These are phyloP conservation scores for Aspergillus flavus DNA, from an alignment of 2,329 filamentous ascomycete genomes.

Conservation along the genomic window DNA sequence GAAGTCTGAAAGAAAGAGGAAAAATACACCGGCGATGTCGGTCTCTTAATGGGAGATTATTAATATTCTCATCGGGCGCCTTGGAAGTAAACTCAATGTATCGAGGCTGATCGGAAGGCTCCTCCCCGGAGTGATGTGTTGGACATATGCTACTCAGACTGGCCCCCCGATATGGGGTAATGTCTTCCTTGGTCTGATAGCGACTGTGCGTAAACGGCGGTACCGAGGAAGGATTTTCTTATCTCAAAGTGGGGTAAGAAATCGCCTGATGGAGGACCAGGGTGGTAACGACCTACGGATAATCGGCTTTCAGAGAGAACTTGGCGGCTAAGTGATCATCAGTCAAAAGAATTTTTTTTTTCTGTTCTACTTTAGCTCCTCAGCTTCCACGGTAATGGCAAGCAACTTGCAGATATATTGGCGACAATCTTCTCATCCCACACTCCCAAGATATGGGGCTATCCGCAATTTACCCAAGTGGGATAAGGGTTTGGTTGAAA, in stretches of 20 bases:
- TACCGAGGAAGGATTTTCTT: slow-evolving; percentile 10
- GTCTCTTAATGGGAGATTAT: not conserved
- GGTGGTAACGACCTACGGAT: slow-evolving; percentile 7
- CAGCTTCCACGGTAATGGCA: not conserved
- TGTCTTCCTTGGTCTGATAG: not conserved
- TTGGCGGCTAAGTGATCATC: slow-evolving; percentile 10
- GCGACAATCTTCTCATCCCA: not conserved
- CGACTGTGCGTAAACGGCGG: slow-evolving; percentile 2
- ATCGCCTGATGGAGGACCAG: slow-evolving; percentile 3
- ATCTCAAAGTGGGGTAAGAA: slow-evolving; percentile 14
- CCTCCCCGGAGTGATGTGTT: slow-evolving; percentile 12
- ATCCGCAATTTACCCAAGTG: not conserved
- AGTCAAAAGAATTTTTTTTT: not conserved
- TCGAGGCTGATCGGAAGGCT: not conserved
- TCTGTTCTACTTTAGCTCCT: not conserved
- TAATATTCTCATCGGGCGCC: not conserved
- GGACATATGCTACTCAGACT: slow-evolving; percentile 13
- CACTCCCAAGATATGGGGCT: not conserved
- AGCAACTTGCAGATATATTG: not conserved
- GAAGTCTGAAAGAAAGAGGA: not conserved
- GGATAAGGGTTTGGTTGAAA: not conserved
- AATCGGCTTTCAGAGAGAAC: slow-evolving; percentile 11
- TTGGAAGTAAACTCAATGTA: not conserved
- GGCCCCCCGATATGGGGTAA: not conserved
- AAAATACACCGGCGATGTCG: not conserved